Base-by-base conservation (phyloP, 192 early-diverging fungal species). In the Pilaira anomala region DNA sequence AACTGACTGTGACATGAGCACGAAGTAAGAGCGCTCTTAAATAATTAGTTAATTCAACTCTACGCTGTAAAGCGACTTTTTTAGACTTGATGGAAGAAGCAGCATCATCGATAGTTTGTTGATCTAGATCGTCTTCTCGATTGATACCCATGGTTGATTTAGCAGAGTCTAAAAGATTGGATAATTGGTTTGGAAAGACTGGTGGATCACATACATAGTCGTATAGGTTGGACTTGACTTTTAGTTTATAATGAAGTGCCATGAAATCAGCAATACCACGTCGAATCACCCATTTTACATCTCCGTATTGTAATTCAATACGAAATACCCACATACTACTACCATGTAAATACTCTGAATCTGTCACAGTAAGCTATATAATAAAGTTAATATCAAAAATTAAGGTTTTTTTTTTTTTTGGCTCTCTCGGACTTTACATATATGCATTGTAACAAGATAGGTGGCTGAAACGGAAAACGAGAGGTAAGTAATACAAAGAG, bases 261-360 rank as follows among this genome's bases (percentile, higher is more conserved):
- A 86, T 62, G 58, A 90, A 88, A 60, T 90, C 86, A 36, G 80
- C 76, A 26, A 85, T 73, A 1, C 83, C 75, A 22, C 86, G 81
- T 21, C 77, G 63, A n/a, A 90, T 79, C 25, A 85, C 83, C 88
- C 88, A 90, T 69, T 87, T 88, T 50, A 86, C 71, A 53, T 88
- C 87, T 19, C 87, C 88, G 52, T 90, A 90, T 64, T 85, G 82
- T 28, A 88, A 71, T 67, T 86, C 85, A 30, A 90, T 84, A 19
- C 88, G 80, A 63, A 87, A 87, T 6, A 75, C 62, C 56, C 76
- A 79, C 55, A 85, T 83, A 21, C 33, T 58, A 9, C 30, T 58
- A 29, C 72, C n/a, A 9, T 28, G 33, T 40, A 52, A 57, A 54
- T 57, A 65, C 28, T 64, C 63, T 24, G 69, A 71, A 71, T 71